Base-by-base conservation (phyloP, 192 early-diverging fungal genomes). In the Dissophora ornata region DNA sequence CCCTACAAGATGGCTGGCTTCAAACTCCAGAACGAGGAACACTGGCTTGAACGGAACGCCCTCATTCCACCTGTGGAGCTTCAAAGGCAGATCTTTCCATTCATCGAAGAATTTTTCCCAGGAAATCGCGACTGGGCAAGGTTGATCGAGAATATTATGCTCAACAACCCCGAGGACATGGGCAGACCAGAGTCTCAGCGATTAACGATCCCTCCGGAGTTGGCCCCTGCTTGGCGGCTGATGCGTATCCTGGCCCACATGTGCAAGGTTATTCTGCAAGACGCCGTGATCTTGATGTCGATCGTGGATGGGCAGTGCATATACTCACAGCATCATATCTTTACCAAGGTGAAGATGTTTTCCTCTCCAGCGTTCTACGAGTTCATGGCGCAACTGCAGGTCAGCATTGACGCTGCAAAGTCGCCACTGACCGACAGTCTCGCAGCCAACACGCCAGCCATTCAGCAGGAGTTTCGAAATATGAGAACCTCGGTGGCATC, bases 61-160 rank as follows among this genome's bases (percentile, higher is more conserved):
- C 2, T 57, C 19, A 44, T 57, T n/a, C 64, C 64, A 12, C 13
- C 41, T 5, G 22, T 48, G 1, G 45, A 34, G 4, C 53, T 67
- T 18, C 52, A 57, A 47, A 18, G 50, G 18, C 28, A 38, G 2
- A 34, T 56, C 32, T 67, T 67, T 38, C 64, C 64, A 1, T 67
- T 57, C 41, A 46, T 67, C 22, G 64, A 57, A 33, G 8, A 19
- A 28, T 8, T 54, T 13, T 54, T 45, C 18, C n/a, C 44, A 45
- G 18, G 44, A 45, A n/a, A 45, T n/a, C 9, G 44, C n/a, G 22
- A 51, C n/a, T 51, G 49, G 26, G 25, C 28, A 28, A 25, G 10
- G n/a, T 51, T 9, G 49, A 28, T 29, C 1, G 49, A 51, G 12
- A 51, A 51, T n/a, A 1, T 51, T 25, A 51, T 51, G 49, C 22